Conservation (phyloP, 257 asterid genomes). For the Scutellaria baicalensis region DNA sequence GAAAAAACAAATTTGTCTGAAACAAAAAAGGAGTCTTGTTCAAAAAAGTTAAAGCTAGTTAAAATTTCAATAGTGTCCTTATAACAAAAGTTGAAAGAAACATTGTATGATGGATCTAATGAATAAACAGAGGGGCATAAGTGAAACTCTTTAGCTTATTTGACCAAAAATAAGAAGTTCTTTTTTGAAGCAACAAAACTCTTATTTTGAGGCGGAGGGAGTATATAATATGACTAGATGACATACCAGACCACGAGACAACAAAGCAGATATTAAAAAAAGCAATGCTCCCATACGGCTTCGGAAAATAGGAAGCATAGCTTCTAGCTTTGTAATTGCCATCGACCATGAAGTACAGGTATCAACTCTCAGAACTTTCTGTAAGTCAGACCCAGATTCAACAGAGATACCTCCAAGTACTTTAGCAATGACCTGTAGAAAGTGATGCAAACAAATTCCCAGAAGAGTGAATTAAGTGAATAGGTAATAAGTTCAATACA, state of each 20-base stretch:
- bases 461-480: not conserved
- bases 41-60: too few relatives aligned
- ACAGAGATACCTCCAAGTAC: slow-evolving; percentile 64
- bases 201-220: too few relatives aligned
- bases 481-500: not conserved
- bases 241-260: slow-evolving; percentile 92
- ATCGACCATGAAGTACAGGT: slow-evolving; percentile 44
- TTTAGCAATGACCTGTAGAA: slow-evolving; percentile 55
- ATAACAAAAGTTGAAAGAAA: too few relatives aligned
- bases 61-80: too few relatives aligned
- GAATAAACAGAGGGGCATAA: too few relatives aligned
- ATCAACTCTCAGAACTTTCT: slow-evolving; percentile 54
- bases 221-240: not conserved
- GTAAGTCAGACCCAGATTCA: slow-evolving; percentile 77
- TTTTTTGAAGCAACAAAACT: too few relatives aligned
- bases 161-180: too few relatives aligned
- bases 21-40: too few relatives aligned
- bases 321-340: slow-evolving; percentile 59
- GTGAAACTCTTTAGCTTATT: too few relatives aligned
- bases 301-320: slow-evolving; percentile 68
- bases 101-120: too few relatives aligned
- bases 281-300: slow-evolving; percentile 97
- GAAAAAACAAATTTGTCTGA: too few relatives aligned
- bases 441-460: not conserved
- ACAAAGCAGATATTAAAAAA: slow-evolving; percentile 82